These are phyloP conservation scores for Pilatotrama ljubarskyi DNA, from an alignment of 768 basidiomycete genomes.

Conservation along the genomic window DNA sequence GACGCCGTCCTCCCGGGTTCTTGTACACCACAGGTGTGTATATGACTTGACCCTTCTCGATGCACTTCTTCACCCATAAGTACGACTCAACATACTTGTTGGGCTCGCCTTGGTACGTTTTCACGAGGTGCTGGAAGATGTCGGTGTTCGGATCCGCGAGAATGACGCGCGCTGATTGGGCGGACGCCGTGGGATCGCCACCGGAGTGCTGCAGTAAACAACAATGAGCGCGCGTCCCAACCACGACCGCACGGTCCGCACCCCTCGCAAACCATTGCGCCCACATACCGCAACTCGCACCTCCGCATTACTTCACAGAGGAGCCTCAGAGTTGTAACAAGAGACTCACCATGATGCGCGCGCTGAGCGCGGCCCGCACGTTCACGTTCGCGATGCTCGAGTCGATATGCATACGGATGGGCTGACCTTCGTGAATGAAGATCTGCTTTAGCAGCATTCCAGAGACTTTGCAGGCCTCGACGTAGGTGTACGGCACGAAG, in stretches of 20 bases:
- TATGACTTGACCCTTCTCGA: constrained; percentile 61
- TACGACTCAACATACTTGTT: constrained; percentile 81
- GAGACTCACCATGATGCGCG: constrained; percentile 64
- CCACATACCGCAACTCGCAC: background rate
- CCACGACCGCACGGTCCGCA: background rate
- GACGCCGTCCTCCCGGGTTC: constrained; percentile 78
- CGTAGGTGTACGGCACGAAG: constrained; percentile 80
- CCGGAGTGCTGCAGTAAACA: constrained; percentile 65
- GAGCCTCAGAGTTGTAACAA: background rate
- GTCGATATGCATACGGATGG: constrained; percentile 80
- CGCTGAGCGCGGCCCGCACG: constrained; percentile 62
- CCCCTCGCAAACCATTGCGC: background rate
- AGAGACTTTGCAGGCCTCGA: constrained; percentile 82
- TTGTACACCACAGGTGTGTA: constrained; percentile 82
- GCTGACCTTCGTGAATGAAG: constrained; percentile 62
- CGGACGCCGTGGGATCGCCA: constrained; percentile 70
- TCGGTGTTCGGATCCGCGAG: constrained; percentile 81
- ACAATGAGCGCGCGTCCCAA: constrained; percentile 1
- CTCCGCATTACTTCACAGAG: background rate
- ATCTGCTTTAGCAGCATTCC: constrained; percentile 75
- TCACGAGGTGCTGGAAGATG: constrained; percentile 71
- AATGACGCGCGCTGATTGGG: constrained; percentile 72
- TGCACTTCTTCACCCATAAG: constrained; percentile 82
- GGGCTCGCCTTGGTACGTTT: constrained; percentile 65
- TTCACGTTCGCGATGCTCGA: constrained; percentile 79